Evolutionary conservation across 345 rosid genomes (phyloP), one percentile per base, ranked within the genome.

Genomic region (Conringia planisiliqua): DNA sequence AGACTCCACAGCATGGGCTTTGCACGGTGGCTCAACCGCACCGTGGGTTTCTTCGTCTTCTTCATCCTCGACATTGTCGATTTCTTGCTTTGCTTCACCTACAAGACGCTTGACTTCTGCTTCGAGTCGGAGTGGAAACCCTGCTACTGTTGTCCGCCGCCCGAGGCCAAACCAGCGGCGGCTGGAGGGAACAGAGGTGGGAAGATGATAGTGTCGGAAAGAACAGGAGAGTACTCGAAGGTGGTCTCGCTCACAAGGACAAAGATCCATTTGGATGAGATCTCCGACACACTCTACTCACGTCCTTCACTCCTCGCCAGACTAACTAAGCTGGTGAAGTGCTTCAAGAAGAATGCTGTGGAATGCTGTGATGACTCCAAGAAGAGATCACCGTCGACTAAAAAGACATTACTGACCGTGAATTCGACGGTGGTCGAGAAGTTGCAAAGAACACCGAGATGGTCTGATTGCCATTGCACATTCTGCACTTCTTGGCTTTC

Each of bases 401-500:
- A 83, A 77, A 54, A 71, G 66, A 82, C 89, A 32, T 72, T 82
- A 32, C 72, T 87, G 35, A 78, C 84, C 7, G 84, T 90, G 36
- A 84, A 83, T 60, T 83, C 97, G 9, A 80, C 91, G 72, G 83
- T 87, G 33, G 92, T 92, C 40, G 92, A 86, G 78, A 90, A 73
- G 61, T 72, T 62, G 16, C 85, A 79, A 68, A 83, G 88, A 16
- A 77, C 83, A 39, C 92, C 97, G 12, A 83, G 97, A 82, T 93
- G 98, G 98, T 93, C 96, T 10, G 98, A 93, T 72, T 95, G 99
- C 56, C 96, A 89, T 61, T 95, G 99, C 72, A 75, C 74, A 40
- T 61, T 80, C 69, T 96, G 99, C 81, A 90, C 82, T 50, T 80
- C 83, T 32, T 96, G 99, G 99, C 63, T 85, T 22, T 81, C 84